A percentile compares a stretch with the other conserved stretches of the same genome.
Conservation (phyloP, 1,284 basidiomycete genomes). For the Moesziomyces parantarcticus region DNA sequence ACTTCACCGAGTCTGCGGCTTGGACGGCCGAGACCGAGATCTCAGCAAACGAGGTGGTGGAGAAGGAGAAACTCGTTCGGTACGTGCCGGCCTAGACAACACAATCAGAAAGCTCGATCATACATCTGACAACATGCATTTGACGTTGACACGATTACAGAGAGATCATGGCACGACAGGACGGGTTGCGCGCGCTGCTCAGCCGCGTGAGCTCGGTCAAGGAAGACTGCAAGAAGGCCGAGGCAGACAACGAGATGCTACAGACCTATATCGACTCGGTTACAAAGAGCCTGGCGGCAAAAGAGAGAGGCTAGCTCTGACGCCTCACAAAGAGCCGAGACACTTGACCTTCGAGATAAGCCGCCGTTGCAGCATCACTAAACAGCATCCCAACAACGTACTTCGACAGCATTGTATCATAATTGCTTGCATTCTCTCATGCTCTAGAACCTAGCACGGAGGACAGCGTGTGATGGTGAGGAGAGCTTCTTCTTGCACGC, state of each 20-base stretch:
- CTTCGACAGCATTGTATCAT: not conserved
- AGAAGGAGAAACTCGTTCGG: conserved; percentile 65
- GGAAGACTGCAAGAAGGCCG: conserved; percentile 63
- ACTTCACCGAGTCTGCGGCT: conserved; percentile 48
- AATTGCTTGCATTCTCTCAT: not conserved
- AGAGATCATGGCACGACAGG: conserved; percentile 60
- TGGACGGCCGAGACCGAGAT: conserved; percentile 62
- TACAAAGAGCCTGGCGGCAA: conserved; percentile 66
- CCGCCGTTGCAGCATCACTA: no score
- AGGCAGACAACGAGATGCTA: conserved; percentile 66
- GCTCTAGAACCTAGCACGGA: no score
- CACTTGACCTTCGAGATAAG: no score
- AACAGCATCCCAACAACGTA: no score
- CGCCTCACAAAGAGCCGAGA: not conserved
- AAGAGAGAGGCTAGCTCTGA: conserved; percentile 35
- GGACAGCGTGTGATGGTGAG: no score
- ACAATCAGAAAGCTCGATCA: not conserved
- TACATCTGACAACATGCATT: not conserved
- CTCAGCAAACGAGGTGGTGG: conserved; percentile 64
- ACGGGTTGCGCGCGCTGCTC: conserved; percentile 59
- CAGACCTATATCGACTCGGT: conserved; percentile 67
- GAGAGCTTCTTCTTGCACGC: no score
- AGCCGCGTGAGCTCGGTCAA: conserved; percentile 56
- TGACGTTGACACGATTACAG: conserved; percentile 11
- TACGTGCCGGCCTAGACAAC: conserved; percentile 17